Evolutionary conservation across 805 yeast species (phyloP).

Genomic region (Nakazawaea populi): DNA sequence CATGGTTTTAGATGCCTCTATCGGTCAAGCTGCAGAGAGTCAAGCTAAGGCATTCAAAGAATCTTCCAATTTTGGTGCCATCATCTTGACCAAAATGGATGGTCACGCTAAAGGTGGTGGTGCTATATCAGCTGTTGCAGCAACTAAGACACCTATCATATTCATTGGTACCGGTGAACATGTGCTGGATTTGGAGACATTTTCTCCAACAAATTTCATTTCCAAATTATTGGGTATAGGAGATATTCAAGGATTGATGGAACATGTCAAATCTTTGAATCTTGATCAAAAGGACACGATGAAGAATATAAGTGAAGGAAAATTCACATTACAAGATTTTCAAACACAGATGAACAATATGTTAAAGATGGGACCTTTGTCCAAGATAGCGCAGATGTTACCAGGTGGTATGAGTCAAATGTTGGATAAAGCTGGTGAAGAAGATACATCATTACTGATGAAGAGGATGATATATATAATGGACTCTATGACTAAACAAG

Average conservation of each 20-base stretch:
- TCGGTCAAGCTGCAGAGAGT: conserved; percentile 97
- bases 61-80: conserved; percentile 89
- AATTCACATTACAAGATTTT: conserved; percentile 84
- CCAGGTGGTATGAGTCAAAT: conserved; percentile 85
- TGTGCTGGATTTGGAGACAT: conserved; percentile 84
- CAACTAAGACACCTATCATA: conserved; percentile 89
- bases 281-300: conserved; percentile 86
- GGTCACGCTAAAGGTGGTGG: conserved; percentile 99
- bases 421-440: conserved; percentile 86
- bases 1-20: conserved; percentile 95
- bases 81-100: conserved; percentile 92
- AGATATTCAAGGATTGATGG: conserved; percentile 89
- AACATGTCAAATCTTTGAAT: conserved; percentile 83
- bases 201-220: conserved; percentile 83
- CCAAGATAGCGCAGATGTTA: conserved; percentile 91
- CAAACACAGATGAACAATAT: conserved; percentile 94
- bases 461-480: conserved; percentile 85
- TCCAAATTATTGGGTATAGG: conserved; percentile 95
- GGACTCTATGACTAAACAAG: conserved; percentile 94
- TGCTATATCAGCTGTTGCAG: conserved; percentile 97
- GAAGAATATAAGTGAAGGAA: conserved; percentile 92
- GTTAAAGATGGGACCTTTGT: conserved; percentile 93
- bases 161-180: conserved; percentile 99
- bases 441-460: conserved; percentile 78
- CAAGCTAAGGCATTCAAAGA: conserved; percentile 95